phyloP scores from a whole-genome alignment of 768 basidiomycete species.

The Bullera alba region DNA sequence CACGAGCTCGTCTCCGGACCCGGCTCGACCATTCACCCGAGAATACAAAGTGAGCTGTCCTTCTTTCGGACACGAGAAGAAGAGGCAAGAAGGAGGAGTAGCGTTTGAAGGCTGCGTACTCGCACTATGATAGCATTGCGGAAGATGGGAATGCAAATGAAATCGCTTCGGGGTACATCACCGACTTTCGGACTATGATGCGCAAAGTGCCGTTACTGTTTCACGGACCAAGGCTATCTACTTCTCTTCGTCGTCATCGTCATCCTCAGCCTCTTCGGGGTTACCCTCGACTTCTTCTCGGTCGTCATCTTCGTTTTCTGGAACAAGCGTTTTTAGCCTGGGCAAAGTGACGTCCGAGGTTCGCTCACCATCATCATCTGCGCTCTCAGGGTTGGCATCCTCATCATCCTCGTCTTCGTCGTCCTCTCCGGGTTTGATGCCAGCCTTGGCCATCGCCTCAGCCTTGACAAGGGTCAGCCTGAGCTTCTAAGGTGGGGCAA shows the following conservation, averaged over 20 bases:
- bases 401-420: constrained; percentile 53
- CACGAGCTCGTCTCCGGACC: constrained; percentile 55
- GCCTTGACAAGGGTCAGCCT: constrained; percentile 41
- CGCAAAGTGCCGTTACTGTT: no score
- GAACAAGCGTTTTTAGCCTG: background rate
- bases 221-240: no score
- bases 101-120: background rate
- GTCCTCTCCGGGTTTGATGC: constrained; percentile 30
- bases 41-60: constrained; percentile 74
- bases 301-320: background rate
- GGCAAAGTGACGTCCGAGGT: background rate
- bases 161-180: no score
- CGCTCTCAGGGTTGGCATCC: constrained; percentile 29
- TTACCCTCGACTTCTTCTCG: background rate
- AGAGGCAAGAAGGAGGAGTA: constrained; percentile 54
- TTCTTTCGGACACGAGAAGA: constrained; percentile 85
- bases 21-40: constrained; percentile 68
- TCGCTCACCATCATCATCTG: constrained; percentile 7
- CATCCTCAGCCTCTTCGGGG: background rate
- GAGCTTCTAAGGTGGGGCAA: constrained; percentile 2
- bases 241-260: constrained; percentile 6
- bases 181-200: no score
- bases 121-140: background rate
- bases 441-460: constrained; percentile 27
- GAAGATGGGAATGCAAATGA: no score